Evolutionary conservation across 371 early-diverging fungal species (phyloP), one percentile per base, ranked within the genome.

Genomic region (Furculomyces boomerangus): DNA sequence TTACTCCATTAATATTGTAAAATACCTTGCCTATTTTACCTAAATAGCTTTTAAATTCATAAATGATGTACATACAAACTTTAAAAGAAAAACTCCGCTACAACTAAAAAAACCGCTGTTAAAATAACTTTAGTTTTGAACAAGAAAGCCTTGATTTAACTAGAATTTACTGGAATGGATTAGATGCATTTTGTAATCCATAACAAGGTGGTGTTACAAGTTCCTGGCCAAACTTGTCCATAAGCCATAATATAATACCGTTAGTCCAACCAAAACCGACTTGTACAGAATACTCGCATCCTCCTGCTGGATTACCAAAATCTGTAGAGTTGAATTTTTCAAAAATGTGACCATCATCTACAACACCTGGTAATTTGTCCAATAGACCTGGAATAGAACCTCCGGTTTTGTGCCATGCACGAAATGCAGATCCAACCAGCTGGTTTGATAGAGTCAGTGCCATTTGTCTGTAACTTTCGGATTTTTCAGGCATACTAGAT

Each of bases 221-320:
- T 16, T n/a, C 29, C 2, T 52, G 32, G 2, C 71, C 71, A 59
- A 64, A 88, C 2, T 50, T 54, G 25, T 74, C 62, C 41, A 89
- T 65, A 1, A 80, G 61, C 75, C 77, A 78, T 39, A 88, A 65
- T n/a, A 80, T 65, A 32, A 87, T 77, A 16, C 89, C 91, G 59
- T 90, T 93, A 5, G 92, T 88, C 92, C 92, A 93, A 2, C 94
- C 94, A 73, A 93, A 93, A 5, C 94, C 94, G 29, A 67, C 70
- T 66, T 91, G 91, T 22, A 84, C 76, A 0, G 62, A 60, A 62
- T 90, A 93, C 68, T 93, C 94, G n/a, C 92, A 92, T 44, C 86
- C 86, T 8, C 65, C 66, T 29, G 88, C 90, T 5, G 77, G 66
- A 2, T 50, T 45, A 28, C 86, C 88, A 2, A 81, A 56, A 0